phyloP scores from a whole-genome alignment of 495 filamentous ascomycete genomes.

The Lentithecium fluviatile region DNA sequence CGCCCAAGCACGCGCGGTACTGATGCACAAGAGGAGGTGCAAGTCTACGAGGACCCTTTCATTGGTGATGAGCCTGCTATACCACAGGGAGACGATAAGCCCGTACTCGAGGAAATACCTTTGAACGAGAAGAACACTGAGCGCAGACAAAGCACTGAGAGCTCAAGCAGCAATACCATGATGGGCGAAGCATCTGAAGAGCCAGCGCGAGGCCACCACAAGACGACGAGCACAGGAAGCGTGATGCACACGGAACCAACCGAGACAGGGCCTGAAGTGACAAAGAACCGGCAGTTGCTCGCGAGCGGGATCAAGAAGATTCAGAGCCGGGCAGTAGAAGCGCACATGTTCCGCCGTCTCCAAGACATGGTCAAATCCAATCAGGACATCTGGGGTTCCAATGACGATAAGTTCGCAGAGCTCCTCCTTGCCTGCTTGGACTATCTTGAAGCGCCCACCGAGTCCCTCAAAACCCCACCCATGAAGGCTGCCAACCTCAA shows the following conservation, averaged over 20 bases:
- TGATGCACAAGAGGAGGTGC: slow-evolving; percentile 39
- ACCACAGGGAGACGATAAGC: slow-evolving; percentile 30
- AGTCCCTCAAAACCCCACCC: slow-evolving; percentile 41
- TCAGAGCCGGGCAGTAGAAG: slow-evolving; percentile 68
- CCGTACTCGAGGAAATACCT: slow-evolving; percentile 45
- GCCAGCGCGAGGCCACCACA: slow-evolving; percentile 22
- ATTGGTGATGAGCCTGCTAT: slow-evolving; percentile 28
- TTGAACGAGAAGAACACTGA: slow-evolving; percentile 43
- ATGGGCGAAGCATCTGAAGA: slow-evolving; percentile 23
- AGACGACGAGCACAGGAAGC: slow-evolving; percentile 34
- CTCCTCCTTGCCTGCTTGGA: slow-evolving; percentile 71
- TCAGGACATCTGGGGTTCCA: slow-evolving; percentile 54
- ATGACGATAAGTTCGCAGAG: slow-evolving; percentile 63
- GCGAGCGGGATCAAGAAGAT: slow-evolving; percentile 75
- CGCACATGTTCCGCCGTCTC: slow-evolving; percentile 83
- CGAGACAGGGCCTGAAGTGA: slow-evolving; percentile 45
- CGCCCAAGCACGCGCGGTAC: slow-evolving; percentile 24
- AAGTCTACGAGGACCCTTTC: slow-evolving; percentile 47
- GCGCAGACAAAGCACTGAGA: slow-evolving; percentile 35
- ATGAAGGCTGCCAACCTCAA: slow-evolving; percentile 71
- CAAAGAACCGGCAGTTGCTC: slow-evolving; percentile 55
- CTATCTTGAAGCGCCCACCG: slow-evolving; percentile 58
- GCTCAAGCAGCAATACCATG: slow-evolving; percentile 26
- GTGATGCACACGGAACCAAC: slow-evolving; percentile 24
- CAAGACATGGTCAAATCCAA: slow-evolving; percentile 76